Evolutionary conservation across 1,139 yeast genomes (phyloP).

Genomic region (Hansenula lynferdii): DNA sequence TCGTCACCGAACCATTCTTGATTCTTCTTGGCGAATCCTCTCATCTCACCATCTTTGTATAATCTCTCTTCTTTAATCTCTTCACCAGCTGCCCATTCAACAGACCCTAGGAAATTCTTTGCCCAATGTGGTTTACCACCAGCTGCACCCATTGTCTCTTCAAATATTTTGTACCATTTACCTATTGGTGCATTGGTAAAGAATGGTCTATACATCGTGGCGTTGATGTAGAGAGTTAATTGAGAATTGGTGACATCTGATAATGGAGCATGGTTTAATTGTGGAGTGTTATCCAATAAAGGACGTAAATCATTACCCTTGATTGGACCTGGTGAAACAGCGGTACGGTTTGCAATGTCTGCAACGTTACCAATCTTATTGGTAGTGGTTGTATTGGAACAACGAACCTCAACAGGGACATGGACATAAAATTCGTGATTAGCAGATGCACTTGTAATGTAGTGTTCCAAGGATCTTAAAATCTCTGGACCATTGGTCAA

Average conservation of each 20-base stretch:
- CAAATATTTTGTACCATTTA: constrained; percentile 83
- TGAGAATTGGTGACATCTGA: constrained; percentile 66
- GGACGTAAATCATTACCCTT: constrained; percentile 85
- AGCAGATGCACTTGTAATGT: constrained; percentile 57
- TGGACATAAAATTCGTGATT: constrained; percentile 73
- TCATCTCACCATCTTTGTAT: constrained; percentile 65
- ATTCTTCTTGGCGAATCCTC: constrained; percentile 69
- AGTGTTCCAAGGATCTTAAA: constrained; percentile 55
- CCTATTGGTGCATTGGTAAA: constrained; percentile 67
- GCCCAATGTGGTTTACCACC: constrained; percentile 99
- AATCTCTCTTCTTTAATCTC: constrained; percentile 29
- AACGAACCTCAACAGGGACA: constrained; percentile 93
- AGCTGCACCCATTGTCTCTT: constrained; percentile 64
- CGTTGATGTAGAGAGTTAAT: constrained; percentile 81
- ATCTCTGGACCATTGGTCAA: constrained; percentile 70
- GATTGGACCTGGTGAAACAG: constrained; percentile 65
- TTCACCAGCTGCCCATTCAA: constrained; percentile 32
- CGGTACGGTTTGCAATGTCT: constrained; percentile 32
- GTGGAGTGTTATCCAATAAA: constrained; percentile 74
- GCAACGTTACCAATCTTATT: constrained; percentile 18
- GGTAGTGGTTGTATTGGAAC: constrained; percentile 75
- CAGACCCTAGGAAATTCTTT: constrained; percentile 83
- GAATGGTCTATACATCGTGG: constrained; percentile 95
- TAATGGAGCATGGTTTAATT: constrained; percentile 47
- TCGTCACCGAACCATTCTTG: constrained; percentile 79